These are phyloP conservation scores for Fusarium phyllophilum DNA, from an alignment of 2,329 filamentous ascomycete species.

Conservation along the genomic window DNA sequence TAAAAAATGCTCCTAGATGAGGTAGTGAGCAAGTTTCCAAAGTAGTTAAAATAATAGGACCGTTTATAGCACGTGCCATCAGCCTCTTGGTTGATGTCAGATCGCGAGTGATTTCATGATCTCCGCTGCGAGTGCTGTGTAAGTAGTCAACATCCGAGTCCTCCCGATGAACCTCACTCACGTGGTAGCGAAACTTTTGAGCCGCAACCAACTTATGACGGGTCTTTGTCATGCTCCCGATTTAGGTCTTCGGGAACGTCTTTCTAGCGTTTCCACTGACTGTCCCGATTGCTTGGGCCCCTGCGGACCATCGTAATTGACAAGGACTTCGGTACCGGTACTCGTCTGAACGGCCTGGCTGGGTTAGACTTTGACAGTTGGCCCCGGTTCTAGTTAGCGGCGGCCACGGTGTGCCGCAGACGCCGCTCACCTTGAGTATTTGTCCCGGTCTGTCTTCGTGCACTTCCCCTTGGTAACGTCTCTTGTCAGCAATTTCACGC, in stretches of 20 bases:
- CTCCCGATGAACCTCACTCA: slow-evolving; percentile 37
- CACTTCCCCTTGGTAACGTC: slow-evolving; percentile 11
- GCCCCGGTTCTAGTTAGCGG: background rate
- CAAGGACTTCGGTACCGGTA: background rate
- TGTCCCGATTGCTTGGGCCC: slow-evolving; percentile 1
- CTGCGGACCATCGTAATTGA: slow-evolving; percentile 7
- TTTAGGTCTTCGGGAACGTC: slow-evolving; percentile 4
- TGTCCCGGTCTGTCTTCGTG: slow-evolving; percentile 42
- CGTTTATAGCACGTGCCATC: slow-evolving; percentile 17
- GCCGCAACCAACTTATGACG: background rate
- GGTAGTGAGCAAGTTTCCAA: background rate
- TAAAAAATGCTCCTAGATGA: background rate
- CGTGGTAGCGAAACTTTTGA: slow-evolving; percentile 33
- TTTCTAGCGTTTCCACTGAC: slow-evolving; percentile 17
- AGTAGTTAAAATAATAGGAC: slow-evolving; percentile 8
- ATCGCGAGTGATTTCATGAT: background rate
- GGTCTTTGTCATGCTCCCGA: slow-evolving; percentile 7
- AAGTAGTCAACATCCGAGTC: slow-evolving; percentile 28
- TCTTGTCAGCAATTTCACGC: slow-evolving; percentile 17
- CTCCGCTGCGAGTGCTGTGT: background rate
- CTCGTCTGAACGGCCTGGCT: slow-evolving; percentile 13
- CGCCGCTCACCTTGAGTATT: slow-evolving; percentile 30
- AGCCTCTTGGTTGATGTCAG: slow-evolving; percentile 8
- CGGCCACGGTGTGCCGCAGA: slow-evolving; percentile 20
- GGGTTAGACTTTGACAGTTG: slow-evolving; percentile 1